A percentile compares a stretch with the other conserved stretches of the same genome.
phyloP scores from a whole-genome alignment of 345 rosid genomes.

The Kernera saxatilis region DNA sequence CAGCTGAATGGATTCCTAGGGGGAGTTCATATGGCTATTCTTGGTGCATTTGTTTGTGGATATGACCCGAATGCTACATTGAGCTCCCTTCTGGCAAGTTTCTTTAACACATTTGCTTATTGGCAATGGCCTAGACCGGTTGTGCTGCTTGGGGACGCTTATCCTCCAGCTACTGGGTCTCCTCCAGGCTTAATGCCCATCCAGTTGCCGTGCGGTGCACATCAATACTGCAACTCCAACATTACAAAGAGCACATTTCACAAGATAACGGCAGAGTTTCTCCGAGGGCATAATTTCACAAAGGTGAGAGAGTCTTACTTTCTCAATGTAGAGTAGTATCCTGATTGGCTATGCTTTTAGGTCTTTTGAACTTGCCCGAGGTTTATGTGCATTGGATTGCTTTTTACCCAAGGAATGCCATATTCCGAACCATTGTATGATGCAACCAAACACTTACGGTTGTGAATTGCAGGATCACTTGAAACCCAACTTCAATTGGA shows the following conservation, averaged over 20 bases:
- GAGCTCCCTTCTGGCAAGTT: slow-evolving; percentile 33
- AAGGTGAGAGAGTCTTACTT: slow-evolving; percentile 29
- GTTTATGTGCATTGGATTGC: not conserved
- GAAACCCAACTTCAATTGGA: slow-evolving; percentile 42
- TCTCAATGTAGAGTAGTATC: not conserved
- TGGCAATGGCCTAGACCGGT: slow-evolving; percentile 63
- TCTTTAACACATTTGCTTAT: slow-evolving; percentile 45
- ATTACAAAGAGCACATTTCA: slow-evolving; percentile 50
- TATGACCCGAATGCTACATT: slow-evolving; percentile 37
- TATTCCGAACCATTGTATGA: not conserved
- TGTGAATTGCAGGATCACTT: slow-evolving; percentile 30
- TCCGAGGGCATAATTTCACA: slow-evolving; percentile 42
- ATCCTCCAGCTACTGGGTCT: slow-evolving; percentile 18
- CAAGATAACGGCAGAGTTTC: slow-evolving; percentile 53
- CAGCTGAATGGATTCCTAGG: slow-evolving; percentile 61
- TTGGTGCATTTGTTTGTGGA: slow-evolving; percentile 49
- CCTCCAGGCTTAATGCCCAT: slow-evolving; percentile 52
- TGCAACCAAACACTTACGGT: not conserved
- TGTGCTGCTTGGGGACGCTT: slow-evolving; percentile 33
- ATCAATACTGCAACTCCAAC: slow-evolving; percentile 48
- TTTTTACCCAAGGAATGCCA: not conserved
- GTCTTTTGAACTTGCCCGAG: not conserved
- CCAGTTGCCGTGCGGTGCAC: slow-evolving; percentile 41
- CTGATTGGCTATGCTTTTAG: not conserved
- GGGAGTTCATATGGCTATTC: slow-evolving; percentile 58